These are phyloP conservation scores for Gonapodya prolifera DNA, from an alignment of 192 early-diverging fungal genomes.

Conservation along the genomic window DNA sequence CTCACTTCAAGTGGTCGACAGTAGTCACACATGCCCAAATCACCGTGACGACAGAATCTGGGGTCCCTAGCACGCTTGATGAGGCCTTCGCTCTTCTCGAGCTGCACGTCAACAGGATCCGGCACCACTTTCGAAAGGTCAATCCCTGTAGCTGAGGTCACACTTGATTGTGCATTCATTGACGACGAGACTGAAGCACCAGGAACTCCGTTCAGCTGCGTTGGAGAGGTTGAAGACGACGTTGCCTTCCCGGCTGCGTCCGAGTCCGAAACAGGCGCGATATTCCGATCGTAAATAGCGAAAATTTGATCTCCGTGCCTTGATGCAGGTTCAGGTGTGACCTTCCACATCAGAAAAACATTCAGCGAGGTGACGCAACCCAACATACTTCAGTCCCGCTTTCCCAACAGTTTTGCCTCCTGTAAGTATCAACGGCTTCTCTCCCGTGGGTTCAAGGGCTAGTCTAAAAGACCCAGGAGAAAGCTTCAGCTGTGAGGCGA, in stretches of 20 bases:
- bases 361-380: too few species aligned
- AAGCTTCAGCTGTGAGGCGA: slow-evolving; percentile 3
- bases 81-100: slow-evolving; percentile 70
- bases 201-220: slow-evolving; percentile 21
- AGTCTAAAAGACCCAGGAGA: slow-evolving; percentile 1
- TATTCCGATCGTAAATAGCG: not conserved
- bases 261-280: not conserved
- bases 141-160: not conserved
- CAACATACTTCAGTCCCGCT: not conserved
- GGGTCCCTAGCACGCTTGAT: slow-evolving; percentile 67
- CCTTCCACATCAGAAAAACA: too few species aligned
- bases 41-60: slow-evolving; percentile 69
- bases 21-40: slow-evolving; percentile 83
- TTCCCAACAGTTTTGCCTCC: not conserved
- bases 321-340: too few species aligned
- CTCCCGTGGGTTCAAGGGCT: slow-evolving; percentile 20
- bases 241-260: slow-evolving; percentile 19
- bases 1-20: slow-evolving; percentile 72
- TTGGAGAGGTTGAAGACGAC: slow-evolving; percentile 17
- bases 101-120: slow-evolving; percentile 63
- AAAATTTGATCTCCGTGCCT: slow-evolving; percentile 4
- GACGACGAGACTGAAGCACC: slow-evolving; percentile 19
- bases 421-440: slow-evolving; percentile 12
- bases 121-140: slow-evolving; percentile 22
- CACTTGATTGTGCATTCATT: not conserved